Evolutionary conservation across 2,329 filamentous ascomycete genomes (phyloP).

Genomic region (Zymoseptoria passerinii): DNA sequence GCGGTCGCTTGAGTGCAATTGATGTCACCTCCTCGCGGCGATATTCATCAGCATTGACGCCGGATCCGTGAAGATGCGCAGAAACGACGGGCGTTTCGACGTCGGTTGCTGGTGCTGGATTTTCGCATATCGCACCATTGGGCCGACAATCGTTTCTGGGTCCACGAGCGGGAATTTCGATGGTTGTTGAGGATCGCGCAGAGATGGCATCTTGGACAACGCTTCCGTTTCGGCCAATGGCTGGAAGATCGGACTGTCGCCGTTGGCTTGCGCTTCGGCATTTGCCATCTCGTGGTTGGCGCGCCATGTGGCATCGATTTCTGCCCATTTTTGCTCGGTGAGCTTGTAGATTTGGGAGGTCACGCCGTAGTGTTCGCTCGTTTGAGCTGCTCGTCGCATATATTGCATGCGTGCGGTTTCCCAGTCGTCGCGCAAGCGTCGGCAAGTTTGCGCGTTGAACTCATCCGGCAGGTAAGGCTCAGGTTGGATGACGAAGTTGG

Average conservation of each 20-base stretch:
- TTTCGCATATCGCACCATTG: constrained; percentile 57
- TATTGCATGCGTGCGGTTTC: constrained; percentile 76
- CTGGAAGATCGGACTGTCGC: constrained; percentile 35
- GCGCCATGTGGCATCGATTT: constrained; percentile 69
- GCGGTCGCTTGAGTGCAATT: background rate
- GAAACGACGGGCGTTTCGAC: constrained; percentile 24
- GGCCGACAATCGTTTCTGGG: constrained; percentile 87
- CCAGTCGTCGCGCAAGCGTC: constrained; percentile 69
- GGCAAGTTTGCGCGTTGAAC: constrained; percentile 51
- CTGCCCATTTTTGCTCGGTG: constrained; percentile 82
- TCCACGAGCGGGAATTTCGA: constrained; percentile 84
- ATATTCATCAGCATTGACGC: constrained; percentile 1
- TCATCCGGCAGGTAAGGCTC: constrained; percentile 65
- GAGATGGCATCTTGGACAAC: constrained; percentile 57
- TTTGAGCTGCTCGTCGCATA: constrained; percentile 78
- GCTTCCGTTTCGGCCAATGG: constrained; percentile 42
- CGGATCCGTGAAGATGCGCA: constrained; percentile 30
- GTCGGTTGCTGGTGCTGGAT: constrained; percentile 23
- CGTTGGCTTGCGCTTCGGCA: constrained; percentile 28
- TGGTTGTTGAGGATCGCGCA: constrained; percentile 57
- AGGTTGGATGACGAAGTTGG: constrained; percentile 83
- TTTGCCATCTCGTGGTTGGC: constrained; percentile 56
- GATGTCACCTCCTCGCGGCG: background rate
- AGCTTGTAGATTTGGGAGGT: constrained; percentile 82
- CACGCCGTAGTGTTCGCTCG: constrained; percentile 79